Evolutionary conservation across 306 rosid species (phyloP).

Genomic region (Cucurbita maxima): DNA sequence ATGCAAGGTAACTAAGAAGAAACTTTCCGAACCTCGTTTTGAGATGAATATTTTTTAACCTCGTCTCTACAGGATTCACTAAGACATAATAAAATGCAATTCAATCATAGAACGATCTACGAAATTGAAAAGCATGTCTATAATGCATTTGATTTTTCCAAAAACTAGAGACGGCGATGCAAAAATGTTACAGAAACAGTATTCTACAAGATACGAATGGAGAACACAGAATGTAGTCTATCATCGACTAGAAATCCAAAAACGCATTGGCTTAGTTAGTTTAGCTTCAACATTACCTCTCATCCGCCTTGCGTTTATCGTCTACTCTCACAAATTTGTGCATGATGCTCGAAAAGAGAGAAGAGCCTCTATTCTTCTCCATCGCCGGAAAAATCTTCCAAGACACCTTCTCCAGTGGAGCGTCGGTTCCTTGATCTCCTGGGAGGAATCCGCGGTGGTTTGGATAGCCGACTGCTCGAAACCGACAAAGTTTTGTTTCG

Average conservation of each 20-base stretch:
- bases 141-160: not conserved
- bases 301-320: slow-evolving; percentile 18
- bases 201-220: not conserved
- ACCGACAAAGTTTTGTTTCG: slow-evolving; percentile 6
- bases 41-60: slow-evolving; percentile 14
- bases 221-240: not conserved
- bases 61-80: slow-evolving; percentile 30
- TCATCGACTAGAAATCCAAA: not conserved
- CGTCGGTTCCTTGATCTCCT: slow-evolving; percentile 67
- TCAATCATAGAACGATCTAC: not conserved
- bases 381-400: slow-evolving; percentile 42
- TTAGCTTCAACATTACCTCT: slow-evolving; percentile 33
- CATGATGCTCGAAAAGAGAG: slow-evolving; percentile 65
- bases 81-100: not conserved
- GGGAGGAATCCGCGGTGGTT: slow-evolving; percentile 10
- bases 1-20: slow-evolving; percentile 7
- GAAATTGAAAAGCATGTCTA: not conserved
- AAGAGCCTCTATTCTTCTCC: slow-evolving; percentile 23
- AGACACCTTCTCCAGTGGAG: slow-evolving; percentile 94
- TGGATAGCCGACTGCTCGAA: slow-evolving; percentile 8
- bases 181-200: not conserved
- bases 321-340: slow-evolving; percentile 55
- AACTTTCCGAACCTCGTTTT: slow-evolving; percentile 7
- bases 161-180: not conserved
- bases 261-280: not conserved